Evolutionary conservation across 495 filamentous ascomycete genomes (phyloP).

Genomic region (Aspergillus leporis): DNA sequence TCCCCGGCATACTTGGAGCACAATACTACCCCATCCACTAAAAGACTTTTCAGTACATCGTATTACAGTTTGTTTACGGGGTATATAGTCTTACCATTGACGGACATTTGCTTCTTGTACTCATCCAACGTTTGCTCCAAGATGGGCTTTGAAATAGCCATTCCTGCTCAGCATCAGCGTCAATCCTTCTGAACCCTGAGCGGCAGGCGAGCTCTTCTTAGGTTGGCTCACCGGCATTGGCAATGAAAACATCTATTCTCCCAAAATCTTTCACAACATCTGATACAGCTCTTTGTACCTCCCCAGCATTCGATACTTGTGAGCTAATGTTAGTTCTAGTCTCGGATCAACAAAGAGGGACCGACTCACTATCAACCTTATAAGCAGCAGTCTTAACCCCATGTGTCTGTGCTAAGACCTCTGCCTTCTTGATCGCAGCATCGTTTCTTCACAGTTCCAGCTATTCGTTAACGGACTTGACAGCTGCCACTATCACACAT

Average conservation of each 20-base stretch:
- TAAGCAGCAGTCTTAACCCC: slow-evolving; percentile 38
- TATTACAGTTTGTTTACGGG: too few species aligned
- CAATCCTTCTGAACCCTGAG: neutral
- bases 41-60: neutral
- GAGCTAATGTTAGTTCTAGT: neutral
- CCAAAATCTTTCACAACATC: slow-evolving; percentile 45
- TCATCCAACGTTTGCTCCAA: slow-evolving; percentile 48
- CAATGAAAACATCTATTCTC: slow-evolving; percentile 50
- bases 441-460: slow-evolving; percentile 28
- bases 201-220: neutral
- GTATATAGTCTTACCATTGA: slow-evolving; percentile 42
- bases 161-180: slow-evolving; percentile 30
- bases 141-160: slow-evolving; percentile 52
- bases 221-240: slow-evolving; percentile 34
- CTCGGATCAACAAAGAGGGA: neutral
- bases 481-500: too few species aligned
- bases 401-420: slow-evolving; percentile 31
- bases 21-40: slow-evolving; percentile 38
- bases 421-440: slow-evolving; percentile 32
- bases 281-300: slow-evolving; percentile 32
- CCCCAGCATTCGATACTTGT: slow-evolving; percentile 37
- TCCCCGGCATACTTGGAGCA: slow-evolving; percentile 46
- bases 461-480: too few species aligned
- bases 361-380: slow-evolving; percentile 39
- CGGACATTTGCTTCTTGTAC: slow-evolving; percentile 44